phyloP scores from a whole-genome alignment of 2,329 filamentous ascomycete genomes.

The Nectriaceae sp. region DNA sequence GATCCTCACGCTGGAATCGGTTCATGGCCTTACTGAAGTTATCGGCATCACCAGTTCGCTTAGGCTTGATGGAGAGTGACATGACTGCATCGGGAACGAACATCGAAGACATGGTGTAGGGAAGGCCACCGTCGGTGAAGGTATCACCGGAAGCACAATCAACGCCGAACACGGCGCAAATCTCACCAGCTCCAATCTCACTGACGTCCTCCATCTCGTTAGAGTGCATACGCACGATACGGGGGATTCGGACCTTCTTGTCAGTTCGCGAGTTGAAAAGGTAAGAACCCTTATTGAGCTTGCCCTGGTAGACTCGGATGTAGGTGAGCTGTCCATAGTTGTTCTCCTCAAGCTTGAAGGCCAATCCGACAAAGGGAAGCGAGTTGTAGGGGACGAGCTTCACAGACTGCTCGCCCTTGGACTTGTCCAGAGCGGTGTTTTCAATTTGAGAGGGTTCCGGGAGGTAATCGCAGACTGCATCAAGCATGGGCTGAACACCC shows the following conservation, averaged over 20 bases:
- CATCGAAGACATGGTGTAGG: slow-evolving; percentile 98
- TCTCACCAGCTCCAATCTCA: slow-evolving; percentile 94
- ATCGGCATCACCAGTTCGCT: slow-evolving; percentile 85
- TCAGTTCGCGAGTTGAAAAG: slow-evolving; percentile 92
- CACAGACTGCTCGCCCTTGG: slow-evolving; percentile 75
- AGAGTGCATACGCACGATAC: slow-evolving; percentile 98
- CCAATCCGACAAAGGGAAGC: slow-evolving; percentile 89
- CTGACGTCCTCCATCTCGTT: slow-evolving; percentile 98
- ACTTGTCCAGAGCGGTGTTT: slow-evolving; percentile 85
- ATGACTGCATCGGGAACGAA: slow-evolving; percentile 97
- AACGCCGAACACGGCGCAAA: slow-evolving; percentile 96
- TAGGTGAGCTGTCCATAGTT: slow-evolving; percentile 98
- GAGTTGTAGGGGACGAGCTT: slow-evolving; percentile 92
- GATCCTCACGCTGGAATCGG: slow-evolving; percentile 96
- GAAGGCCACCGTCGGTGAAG: slow-evolving; percentile 90
- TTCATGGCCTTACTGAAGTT: slow-evolving; percentile 99
- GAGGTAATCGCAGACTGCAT: slow-evolving; percentile 93
- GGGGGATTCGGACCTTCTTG: slow-evolving; percentile 95
- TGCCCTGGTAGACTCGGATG: slow-evolving; percentile 96
- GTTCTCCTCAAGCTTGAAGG: slow-evolving; percentile 98
- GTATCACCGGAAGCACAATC: slow-evolving; percentile 98
- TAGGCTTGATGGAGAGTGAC: slow-evolving; percentile 95
- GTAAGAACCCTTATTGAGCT: slow-evolving; percentile 82
- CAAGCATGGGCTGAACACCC: slow-evolving; percentile 92
- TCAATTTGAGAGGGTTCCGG: slow-evolving; percentile 88